Conservation (phyloP, 208 protist genomes). For the Acanthamoeba culbertsoni region DNA sequence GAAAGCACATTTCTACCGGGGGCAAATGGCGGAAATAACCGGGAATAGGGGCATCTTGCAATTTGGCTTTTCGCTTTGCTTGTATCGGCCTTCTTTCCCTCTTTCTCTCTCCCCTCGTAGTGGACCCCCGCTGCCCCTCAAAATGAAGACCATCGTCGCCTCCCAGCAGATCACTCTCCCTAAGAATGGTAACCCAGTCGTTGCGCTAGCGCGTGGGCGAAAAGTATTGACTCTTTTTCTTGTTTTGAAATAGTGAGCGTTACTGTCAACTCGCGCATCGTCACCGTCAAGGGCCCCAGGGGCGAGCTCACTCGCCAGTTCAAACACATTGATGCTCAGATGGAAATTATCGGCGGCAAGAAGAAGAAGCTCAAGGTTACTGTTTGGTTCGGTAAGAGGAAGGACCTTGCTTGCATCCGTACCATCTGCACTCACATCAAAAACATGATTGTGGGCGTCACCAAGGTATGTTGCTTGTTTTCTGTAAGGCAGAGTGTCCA, state of each 20-base stretch:
- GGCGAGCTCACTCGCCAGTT: slow-evolving; percentile 94
- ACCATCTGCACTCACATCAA: slow-evolving; percentile 94
- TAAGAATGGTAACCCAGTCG: no score
- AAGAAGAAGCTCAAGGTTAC: slow-evolving; percentile 86
- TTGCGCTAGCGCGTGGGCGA: no score
- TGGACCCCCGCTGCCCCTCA: neutral
- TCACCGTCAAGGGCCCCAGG: slow-evolving; percentile 95
- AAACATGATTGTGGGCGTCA: slow-evolving; percentile 99
- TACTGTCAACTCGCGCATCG: slow-evolving; percentile 82
- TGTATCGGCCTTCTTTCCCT: neutral
- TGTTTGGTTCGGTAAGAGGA: slow-evolving; percentile 95
- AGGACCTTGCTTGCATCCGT: slow-evolving; percentile 94
- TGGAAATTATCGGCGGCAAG: slow-evolving; percentile 76
- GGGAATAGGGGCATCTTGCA: neutral
- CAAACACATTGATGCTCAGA: slow-evolving; percentile 87
- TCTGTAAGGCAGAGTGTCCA: neutral
- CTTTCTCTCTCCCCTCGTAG: neutral
- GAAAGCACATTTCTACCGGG: no score
- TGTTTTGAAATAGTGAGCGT: slow-evolving; percentile 89
- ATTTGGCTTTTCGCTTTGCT: neutral
- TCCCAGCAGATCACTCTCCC: neutral
- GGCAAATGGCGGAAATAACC: neutral
- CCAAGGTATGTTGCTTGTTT: slow-evolving; percentile 79
- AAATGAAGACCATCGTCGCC: neutral
- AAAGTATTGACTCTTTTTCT: no score